Base-by-base conservation (phyloP, 108 stramenopile species). In the Heterococcus sp. region DNA sequence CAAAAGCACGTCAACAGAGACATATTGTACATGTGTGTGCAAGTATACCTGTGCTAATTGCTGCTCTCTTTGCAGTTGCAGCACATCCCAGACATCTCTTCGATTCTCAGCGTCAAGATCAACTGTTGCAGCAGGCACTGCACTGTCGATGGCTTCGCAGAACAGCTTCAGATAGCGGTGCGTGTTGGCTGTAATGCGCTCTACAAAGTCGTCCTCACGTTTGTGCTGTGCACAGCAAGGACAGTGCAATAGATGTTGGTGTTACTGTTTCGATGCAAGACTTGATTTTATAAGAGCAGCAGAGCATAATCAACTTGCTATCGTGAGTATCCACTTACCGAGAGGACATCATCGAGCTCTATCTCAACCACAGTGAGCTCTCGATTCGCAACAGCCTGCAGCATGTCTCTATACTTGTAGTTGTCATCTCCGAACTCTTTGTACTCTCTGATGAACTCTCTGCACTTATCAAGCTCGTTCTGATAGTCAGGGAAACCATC, bases 121-220 rank as follows among this genome's bases (percentile, higher is more conserved):
- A 3, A 27, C 66, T 36, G 83, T 75, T 32, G 83, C 75, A 32
- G 75, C 75, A 3, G 82, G 82, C 58, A 74, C n/a, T 37, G 34
- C 74, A 63, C 75, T 39, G 34, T 82, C 80, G 32, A 83, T 80
- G 11, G 83, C 83, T 38, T 73, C n/a, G 33, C 34, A 84, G 0
- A 82, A 80, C 0, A 84, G 37, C 80, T 84, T 80, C 28, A 32
- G 46, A 72, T 80, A 80, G 21, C 79, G 71, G 1, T 38, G 46
- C 28, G 79, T 73, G 64, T 80, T 80, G 0, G 68, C 68, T 38
- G 32, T 37, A 36, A 82, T 82, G 66, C 72, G 72, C 8, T 68
- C 66, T 68, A 38, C 72, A 65, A 82, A 66, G 5, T 82, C 80
- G 2, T 64, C 74, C 29, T 73, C 80, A 30, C 38, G 35, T 21